phyloP scores from a whole-genome alignment of 768 basidiomycete species.

The Lactarius deliciosus region DNA sequence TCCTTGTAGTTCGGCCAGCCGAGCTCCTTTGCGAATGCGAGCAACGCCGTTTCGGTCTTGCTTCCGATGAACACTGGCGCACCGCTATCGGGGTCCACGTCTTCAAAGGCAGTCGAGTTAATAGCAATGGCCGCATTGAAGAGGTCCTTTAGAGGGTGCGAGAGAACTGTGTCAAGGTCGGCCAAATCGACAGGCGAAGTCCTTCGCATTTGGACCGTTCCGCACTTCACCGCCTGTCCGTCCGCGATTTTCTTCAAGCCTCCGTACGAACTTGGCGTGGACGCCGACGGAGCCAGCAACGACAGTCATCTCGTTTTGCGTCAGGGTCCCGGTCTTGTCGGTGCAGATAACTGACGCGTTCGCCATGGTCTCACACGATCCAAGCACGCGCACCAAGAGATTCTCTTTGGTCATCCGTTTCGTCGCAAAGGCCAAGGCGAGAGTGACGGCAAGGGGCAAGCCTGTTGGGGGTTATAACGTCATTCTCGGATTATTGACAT shows the following conservation, averaged over 20 bases:
- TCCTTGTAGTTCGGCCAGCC: slow-evolving; percentile 71
- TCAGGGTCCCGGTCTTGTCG: slow-evolving; percentile 96
- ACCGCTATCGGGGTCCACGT: slow-evolving; percentile 60
- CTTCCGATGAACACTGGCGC: slow-evolving; percentile 74
- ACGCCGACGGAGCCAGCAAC: slow-evolving; percentile 95
- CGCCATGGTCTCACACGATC: slow-evolving; percentile 98
- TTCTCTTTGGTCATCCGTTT: slow-evolving; percentile 98
- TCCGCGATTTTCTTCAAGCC: slow-evolving; percentile 65
- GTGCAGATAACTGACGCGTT: slow-evolving; percentile 96
- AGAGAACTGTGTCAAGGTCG: slow-evolving; percentile 63
- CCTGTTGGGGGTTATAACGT: slow-evolving; percentile 44
- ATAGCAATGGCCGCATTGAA: slow-evolving; percentile 86
- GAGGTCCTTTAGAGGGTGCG: slow-evolving; percentile 57
- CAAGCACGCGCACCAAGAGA: slow-evolving; percentile 90
- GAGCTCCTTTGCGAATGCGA: slow-evolving; percentile 80
- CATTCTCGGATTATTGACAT: slow-evolving; percentile 12
- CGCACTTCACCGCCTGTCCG: slow-evolving; percentile 72
- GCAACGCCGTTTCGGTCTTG: slow-evolving; percentile 93
- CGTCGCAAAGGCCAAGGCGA: slow-evolving; percentile 96
- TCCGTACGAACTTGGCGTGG: slow-evolving; percentile 88
- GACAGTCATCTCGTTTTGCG: slow-evolving; percentile 92
- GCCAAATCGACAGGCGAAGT: slow-evolving; percentile 87
- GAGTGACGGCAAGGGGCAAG: slow-evolving; percentile 91
- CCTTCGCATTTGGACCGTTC: slow-evolving; percentile 43
- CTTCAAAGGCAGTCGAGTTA: slow-evolving; percentile 96